These are phyloP conservation scores for Dothideomycetes sp. DNA, from an alignment of 2,329 filamentous ascomycete species.

Conservation along the genomic window DNA sequence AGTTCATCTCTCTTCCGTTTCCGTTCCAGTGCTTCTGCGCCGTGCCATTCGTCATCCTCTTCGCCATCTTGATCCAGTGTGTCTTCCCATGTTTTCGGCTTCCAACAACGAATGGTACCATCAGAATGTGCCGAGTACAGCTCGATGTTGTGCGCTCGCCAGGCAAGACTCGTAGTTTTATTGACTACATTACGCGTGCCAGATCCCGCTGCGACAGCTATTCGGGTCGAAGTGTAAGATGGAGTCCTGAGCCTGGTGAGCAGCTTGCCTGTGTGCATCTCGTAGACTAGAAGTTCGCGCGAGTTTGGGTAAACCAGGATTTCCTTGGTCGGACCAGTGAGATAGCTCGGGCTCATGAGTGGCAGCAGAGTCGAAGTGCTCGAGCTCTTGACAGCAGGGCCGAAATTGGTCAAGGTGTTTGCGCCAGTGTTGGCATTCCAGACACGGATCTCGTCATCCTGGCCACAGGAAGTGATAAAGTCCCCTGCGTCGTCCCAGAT, in stretches of 20 bases:
- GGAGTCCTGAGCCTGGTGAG: conserved; percentile 58
- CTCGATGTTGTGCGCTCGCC: conserved; percentile 60
- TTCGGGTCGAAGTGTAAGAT: conserved; percentile 13
- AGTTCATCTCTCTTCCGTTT: conserved; percentile 69
- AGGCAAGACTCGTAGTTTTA: conserved; percentile 65
- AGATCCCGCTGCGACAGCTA: conserved; percentile 14
- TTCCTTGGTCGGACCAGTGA: conserved; percentile 50
- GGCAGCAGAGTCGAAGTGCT: conserved; percentile 33
- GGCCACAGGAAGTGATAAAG: conserved; percentile 69
- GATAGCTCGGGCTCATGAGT: conserved; percentile 49
- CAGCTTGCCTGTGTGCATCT: conserved; percentile 67
- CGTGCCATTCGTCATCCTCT: conserved; percentile 31
- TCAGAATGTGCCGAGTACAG: conserved; percentile 79
- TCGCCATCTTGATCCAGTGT: conserved; percentile 26
- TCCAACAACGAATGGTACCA: conserved; percentile 75
- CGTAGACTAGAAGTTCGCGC: conserved; percentile 65
- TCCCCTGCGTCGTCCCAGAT: conserved; percentile 74
- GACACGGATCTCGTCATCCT: conserved; percentile 75
- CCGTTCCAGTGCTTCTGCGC: conserved; percentile 36
- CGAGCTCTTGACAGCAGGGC: conserved; percentile 67
- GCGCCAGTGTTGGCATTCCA: conserved; percentile 75
- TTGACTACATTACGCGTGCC: conserved; percentile 30
- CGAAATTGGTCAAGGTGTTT: conserved; percentile 84
- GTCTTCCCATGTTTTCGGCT: conserved; percentile 47
- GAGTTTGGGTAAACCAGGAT: conserved; percentile 71